Evolutionary conservation across 192 early-diverging fungal species (phyloP), one percentile per base, ranked within the genome.

Genomic region (Coemansia sp.): DNA sequence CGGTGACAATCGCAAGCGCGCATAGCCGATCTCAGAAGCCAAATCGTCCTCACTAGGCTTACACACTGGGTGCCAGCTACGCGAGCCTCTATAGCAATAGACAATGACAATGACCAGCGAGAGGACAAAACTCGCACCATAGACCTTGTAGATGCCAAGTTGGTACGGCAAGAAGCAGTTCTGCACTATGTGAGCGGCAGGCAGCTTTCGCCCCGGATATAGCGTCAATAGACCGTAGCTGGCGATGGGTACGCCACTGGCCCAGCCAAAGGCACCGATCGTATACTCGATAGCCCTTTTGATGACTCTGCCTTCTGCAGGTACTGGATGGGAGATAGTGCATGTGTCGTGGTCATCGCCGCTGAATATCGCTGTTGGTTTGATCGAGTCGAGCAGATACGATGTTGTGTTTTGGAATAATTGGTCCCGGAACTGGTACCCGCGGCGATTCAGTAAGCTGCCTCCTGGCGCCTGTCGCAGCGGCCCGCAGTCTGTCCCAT

Each of bases 331-430:
- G 2, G 74, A 39, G 5, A 91, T 71, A 53, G 85, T 86, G 74
- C 97, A 98, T 66, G 91, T 92, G 69, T 98, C 97, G 64, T 98
- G 97, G 73, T 98, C 95, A 69, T 98, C 95, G 27, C 95, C 97
- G 69, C 91, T 94, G 52, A 97, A 92, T 3, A 96, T 84, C 1
- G 91, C 79, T 0, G 73, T 69, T 0, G 97, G 95, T 43, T 87
- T 70, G 22, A 95, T 80, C 0, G 50, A 71, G 0, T 81, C 64
- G 15, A 97, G 68, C 22, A 98, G 86, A 18, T 82, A 31, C 10
- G 72, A 61, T 0, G 93, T 87, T 0, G 93, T 78, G 13, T 80
- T 66, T 20, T 84, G 66, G 11, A 74, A 76, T 9, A 98, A 79
- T 73, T 96, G 85, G 74, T 97, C 95, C 65, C 94, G 92, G 79